phyloP scores from a whole-genome alignment of 495 filamentous ascomycete species.

The Hyphodiscus hymeniophilus region DNA sequence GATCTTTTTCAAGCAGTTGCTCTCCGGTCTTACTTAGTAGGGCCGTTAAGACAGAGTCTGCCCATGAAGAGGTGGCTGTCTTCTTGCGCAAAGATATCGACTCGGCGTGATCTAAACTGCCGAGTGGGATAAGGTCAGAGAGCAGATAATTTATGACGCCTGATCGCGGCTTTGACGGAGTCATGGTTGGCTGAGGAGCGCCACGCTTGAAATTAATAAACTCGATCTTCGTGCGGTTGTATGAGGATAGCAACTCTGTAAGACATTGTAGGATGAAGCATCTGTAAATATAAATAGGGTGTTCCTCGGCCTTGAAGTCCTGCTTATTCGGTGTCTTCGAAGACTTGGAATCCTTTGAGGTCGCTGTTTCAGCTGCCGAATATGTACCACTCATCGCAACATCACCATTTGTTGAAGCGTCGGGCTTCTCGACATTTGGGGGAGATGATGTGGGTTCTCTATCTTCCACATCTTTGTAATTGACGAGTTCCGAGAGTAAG shows the following conservation, averaged over 20 bases:
- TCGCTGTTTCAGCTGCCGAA: conserved; percentile 20
- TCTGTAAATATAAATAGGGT: conserved; percentile 92
- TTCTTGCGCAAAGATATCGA: conserved; percentile 74
- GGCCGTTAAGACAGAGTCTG: conserved; percentile 75
- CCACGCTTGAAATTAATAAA: conserved; percentile 98
- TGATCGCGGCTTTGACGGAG: conserved; percentile 89
- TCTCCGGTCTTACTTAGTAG: conserved; percentile 85
- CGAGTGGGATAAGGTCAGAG: conserved; percentile 72
- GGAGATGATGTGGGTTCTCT: conserved; percentile 43
- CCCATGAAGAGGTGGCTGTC: conserved; percentile 71
- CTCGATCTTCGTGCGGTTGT: conserved; percentile 91
- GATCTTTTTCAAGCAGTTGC: conserved; percentile 40
- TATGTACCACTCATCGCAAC: conserved; percentile 15
- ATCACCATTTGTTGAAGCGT: conserved; percentile 18
- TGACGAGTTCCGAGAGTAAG: conserved; percentile 84
- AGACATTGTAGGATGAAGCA: conserved; percentile 93
- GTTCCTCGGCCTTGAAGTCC: conserved; percentile 82
- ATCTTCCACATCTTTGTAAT: conserved; percentile 86
- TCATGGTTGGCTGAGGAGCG: conserved; percentile 66
- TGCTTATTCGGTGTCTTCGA: conserved; percentile 63
- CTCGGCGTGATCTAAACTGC: conserved; percentile 67
- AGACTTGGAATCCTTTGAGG: conserved; percentile 33
- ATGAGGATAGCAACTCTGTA: conserved; percentile 85
- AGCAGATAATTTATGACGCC: conserved; percentile 90
- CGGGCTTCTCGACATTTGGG: conserved; percentile 16